These are phyloP conservation scores for Staphylotrichum tortipilum DNA, from an alignment of 495 filamentous ascomycete species.

Conservation along the genomic window DNA sequence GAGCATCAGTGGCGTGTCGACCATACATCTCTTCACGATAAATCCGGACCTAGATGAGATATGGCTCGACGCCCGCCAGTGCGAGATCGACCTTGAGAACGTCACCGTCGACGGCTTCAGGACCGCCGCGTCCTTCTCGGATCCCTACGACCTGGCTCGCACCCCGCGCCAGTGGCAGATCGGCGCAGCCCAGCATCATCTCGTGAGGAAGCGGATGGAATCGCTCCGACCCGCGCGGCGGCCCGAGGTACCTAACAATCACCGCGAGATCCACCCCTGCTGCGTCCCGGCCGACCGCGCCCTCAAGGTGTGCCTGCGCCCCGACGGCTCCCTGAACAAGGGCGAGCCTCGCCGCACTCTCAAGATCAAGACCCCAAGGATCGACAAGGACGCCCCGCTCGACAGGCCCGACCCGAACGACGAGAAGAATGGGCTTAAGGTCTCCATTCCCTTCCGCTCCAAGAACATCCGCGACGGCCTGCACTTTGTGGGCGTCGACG, in stretches of 20 bases:
- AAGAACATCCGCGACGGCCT: conserved; percentile 72
- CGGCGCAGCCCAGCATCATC: conserved; percentile 68
- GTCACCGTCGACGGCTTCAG: conserved; percentile 65
- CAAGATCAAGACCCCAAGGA: conserved; percentile 26
- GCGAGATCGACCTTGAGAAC: conserved; percentile 52
- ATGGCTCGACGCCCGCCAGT: conserved; percentile 77
- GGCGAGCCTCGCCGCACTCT: conserved; percentile 27
- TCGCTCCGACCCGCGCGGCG: conserved; percentile 47
- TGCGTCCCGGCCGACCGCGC: conserved; percentile 38
- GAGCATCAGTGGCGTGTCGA: conserved; percentile 67
- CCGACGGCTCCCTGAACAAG: conserved; percentile 23
- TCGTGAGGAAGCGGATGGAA: conserved; percentile 58
- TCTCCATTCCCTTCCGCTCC: conserved; percentile 65
- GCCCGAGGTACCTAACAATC: conserved; percentile 33
- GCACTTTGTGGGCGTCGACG: conserved; percentile 78
- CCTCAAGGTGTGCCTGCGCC: conserved; percentile 32
- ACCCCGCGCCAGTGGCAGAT: conserved; percentile 49
- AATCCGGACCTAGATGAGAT: conserved; percentile 59
- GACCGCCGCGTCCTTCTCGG: conserved; percentile 54
- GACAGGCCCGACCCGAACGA: conserved; percentile 22
- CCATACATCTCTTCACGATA: conserved; percentile 68
- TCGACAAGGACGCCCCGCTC: conserved; percentile 20
- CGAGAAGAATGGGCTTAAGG: conserved; percentile 29
- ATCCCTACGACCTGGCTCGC: conserved; percentile 61
- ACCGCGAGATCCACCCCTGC: conserved; percentile 27